Evolutionary conservation across 306 rosid species (phyloP).

Genomic region (Inga leiocalycina): DNA sequence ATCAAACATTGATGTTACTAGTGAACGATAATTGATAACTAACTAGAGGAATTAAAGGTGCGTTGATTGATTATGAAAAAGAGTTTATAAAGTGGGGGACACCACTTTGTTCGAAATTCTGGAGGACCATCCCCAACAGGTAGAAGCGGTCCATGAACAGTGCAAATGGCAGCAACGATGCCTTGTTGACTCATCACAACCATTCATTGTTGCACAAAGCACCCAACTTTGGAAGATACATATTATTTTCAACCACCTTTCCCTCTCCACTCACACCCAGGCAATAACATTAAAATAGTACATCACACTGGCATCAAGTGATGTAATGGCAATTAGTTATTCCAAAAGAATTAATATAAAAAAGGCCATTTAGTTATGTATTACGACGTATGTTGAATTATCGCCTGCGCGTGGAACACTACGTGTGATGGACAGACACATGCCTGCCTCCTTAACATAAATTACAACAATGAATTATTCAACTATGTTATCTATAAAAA

Average conservation of each 20-base stretch:
- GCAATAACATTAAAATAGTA: neutral
- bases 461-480: too few relatives aligned
- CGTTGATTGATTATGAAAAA: neutral
- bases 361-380: too few relatives aligned
- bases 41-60: too few relatives aligned
- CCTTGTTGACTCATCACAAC: neutral
- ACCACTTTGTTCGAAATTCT: neutral
- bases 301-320: neutral
- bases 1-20: too few relatives aligned
- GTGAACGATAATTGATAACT: too few relatives aligned
- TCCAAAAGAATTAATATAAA: neutral
- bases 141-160: neutral
- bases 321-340: neutral
- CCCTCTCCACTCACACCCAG: conserved; percentile 37
- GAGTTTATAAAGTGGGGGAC: neutral
- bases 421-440: neutral
- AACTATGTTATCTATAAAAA: too few relatives aligned
- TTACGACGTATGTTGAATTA: too few relatives aligned
- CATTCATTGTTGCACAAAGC: conserved; percentile 26
- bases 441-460: neutral
- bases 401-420: neutral
- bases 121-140: neutral
- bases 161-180: conserved; percentile 33
- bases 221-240: conserved; percentile 38
- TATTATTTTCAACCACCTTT: conserved; percentile 29